Conservation (phyloP, 495 filamentous ascomycete genomes). For the Talaromyces thailandensis region DNA sequence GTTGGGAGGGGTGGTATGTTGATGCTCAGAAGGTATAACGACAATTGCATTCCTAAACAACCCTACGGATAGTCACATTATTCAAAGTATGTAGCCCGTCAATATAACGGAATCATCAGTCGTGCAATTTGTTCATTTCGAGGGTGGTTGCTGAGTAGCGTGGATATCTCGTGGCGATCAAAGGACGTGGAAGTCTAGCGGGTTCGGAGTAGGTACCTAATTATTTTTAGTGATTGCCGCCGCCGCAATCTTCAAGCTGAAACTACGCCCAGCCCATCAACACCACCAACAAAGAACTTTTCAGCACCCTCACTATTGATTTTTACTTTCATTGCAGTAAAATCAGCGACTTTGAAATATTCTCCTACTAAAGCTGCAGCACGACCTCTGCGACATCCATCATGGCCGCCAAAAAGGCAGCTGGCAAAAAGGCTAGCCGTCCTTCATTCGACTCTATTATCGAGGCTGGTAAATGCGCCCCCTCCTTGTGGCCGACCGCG, state of each 20-base stretch:
- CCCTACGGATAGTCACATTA: neutral
- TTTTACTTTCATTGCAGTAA: neutral
- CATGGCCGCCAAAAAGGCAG: slow-evolving; percentile 7
- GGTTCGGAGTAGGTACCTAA: neutral
- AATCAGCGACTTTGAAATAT: neutral
- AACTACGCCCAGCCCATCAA: neutral
- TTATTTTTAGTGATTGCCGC: neutral
- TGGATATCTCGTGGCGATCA: neutral
- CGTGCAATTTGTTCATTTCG: neutral
- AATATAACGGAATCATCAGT: neutral
- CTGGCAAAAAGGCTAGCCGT: slow-evolving; percentile 4
- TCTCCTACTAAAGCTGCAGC: neutral
- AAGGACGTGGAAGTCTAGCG: neutral
- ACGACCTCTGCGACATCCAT: neutral
- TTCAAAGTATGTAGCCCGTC: neutral
- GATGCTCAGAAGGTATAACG: neutral
- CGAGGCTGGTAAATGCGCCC: slow-evolving; percentile 7
- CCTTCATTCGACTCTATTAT: slow-evolving; percentile 5
- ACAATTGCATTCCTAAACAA: neutral
- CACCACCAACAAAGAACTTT: neutral
- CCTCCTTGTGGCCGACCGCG: neutral
- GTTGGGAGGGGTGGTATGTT: neutral
- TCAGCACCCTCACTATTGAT: neutral
- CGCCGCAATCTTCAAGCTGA: neutral
- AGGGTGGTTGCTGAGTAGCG: neutral